A percentile compares a stretch with the other conserved stretches of the same genome.
These are phyloP conservation scores for Opeltia flavorubescens DNA, from an alignment of 495 filamentous ascomycete genomes.

Conservation along the genomic window DNA sequence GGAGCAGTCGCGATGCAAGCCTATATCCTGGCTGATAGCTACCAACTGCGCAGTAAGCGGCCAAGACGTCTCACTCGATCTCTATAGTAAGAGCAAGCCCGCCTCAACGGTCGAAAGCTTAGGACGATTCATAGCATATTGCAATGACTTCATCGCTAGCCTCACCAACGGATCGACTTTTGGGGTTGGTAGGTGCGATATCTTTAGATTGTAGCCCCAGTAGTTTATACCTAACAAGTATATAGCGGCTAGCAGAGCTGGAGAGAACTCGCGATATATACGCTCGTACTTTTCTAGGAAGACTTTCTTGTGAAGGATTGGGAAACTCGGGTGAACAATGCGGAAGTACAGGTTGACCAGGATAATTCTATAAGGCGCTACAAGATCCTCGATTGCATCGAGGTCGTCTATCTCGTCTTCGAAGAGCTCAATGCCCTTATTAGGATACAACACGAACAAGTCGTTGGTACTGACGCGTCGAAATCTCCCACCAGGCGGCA, in stretches of 20 bases:
- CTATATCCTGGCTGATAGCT: slow-evolving; percentile 67
- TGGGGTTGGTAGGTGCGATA: slow-evolving; percentile 41
- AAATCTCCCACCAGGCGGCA: slow-evolving; percentile 1
- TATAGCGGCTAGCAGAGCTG: slow-evolving; percentile 65
- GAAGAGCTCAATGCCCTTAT: slow-evolving; percentile 8
- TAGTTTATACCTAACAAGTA: slow-evolving; percentile 73
- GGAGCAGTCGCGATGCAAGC: slow-evolving; percentile 77
- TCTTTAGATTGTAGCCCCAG: slow-evolving; percentile 59
- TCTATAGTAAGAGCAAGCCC: slow-evolving; percentile 64
- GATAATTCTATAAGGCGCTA: slow-evolving; percentile 52
- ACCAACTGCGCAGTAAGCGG: slow-evolving; percentile 64
- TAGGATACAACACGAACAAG: slow-evolving; percentile 8
- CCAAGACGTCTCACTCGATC: slow-evolving; percentile 63
- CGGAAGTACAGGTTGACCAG: slow-evolving; percentile 69
- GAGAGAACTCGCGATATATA: slow-evolving; percentile 59
- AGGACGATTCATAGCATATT: slow-evolving; percentile 57
- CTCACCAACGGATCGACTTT: slow-evolving; percentile 52
- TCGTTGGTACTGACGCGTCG: slow-evolving; percentile 7
- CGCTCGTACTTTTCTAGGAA: slow-evolving; percentile 67
- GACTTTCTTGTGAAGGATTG: slow-evolving; percentile 66
- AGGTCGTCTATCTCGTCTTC: slow-evolving; percentile 37
- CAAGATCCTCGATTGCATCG: slow-evolving; percentile 54
- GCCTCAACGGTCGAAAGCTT: slow-evolving; percentile 74
- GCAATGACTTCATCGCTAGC: slow-evolving; percentile 47
- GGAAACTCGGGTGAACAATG: slow-evolving; percentile 66